Conservation (phyloP, 257 asterid species). For the Solanum etuberosum region DNA sequence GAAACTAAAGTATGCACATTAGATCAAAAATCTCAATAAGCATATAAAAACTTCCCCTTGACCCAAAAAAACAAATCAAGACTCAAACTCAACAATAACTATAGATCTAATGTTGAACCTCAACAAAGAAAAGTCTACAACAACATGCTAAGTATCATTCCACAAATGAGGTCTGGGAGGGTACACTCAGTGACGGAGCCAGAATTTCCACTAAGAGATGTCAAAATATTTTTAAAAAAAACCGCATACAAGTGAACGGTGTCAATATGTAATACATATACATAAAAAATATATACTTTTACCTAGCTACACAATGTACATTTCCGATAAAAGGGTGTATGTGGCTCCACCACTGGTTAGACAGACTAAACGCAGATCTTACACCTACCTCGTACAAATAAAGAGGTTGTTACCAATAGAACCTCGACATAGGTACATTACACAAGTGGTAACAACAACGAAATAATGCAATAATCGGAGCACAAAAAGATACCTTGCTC, state of each 20-base stretch:
- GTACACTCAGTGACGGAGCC: neutral
- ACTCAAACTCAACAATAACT: neutral
- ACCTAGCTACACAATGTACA: neutral
- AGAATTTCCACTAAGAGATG: neutral
- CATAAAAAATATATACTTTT: neutral
- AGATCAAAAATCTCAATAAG: no score
- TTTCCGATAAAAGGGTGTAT: neutral
- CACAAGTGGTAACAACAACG: neutral
- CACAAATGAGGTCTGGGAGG: neutral
- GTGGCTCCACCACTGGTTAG: neutral
- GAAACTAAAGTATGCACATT: no score
- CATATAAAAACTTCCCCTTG: no score
- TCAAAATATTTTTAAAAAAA: neutral
- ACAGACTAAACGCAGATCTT: neutral
- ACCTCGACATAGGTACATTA: no score
- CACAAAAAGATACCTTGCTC: slow-evolving; percentile 57
- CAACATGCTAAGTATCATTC: neutral
- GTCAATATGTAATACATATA: neutral
- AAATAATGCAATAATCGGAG: neutral
- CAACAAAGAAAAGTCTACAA: neutral
- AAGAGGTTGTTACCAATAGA: neutral
- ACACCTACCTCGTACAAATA: neutral
- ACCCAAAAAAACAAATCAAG: no score
- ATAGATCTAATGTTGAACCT: neutral
- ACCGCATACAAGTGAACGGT: neutral